Conservation (phyloP, 169 alveolate genomes). For the Cryptosporidium meleagridis region DNA sequence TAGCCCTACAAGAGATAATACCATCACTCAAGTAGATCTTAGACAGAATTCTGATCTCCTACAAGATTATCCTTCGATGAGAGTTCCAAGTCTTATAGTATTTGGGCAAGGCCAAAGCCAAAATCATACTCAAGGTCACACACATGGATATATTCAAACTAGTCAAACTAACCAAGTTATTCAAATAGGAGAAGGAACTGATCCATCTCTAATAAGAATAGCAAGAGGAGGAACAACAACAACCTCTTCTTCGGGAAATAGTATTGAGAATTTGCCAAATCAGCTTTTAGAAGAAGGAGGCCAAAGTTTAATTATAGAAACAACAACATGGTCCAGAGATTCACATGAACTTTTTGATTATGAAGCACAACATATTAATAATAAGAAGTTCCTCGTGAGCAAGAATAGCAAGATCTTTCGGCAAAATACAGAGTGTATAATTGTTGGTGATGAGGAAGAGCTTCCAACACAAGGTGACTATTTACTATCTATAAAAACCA, state of each 20-base stretch:
- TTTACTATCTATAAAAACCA: slow-evolving; percentile 48
- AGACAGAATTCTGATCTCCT: slow-evolving; percentile 9
- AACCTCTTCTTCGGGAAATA: slow-evolving; percentile 64
- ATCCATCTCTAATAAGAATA: slow-evolving; percentile 11
- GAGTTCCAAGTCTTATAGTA: not conserved
- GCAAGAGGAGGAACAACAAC: slow-evolving; percentile 59
- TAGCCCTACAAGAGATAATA: slow-evolving; percentile 4
- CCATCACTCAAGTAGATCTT: not conserved
- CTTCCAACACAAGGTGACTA: slow-evolving; percentile 70
- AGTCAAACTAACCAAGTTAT: not conserved
- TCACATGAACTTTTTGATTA: slow-evolving; percentile 95
- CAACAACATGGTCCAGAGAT: slow-evolving; percentile 95
- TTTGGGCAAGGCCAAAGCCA: not conserved
- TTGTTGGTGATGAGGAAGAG: slow-evolving; percentile 66
- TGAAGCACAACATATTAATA: slow-evolving; percentile 89
- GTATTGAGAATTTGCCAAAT: slow-evolving; percentile 37
- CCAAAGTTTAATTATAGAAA: slow-evolving; percentile 75
- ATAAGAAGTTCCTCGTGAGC: slow-evolving; percentile 78
- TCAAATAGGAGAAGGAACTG: not conserved
- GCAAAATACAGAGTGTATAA: slow-evolving; percentile 62
- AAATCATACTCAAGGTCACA: not conserved
- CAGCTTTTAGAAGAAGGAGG: slow-evolving; percentile 1
- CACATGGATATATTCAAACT: slow-evolving; percentile 3
- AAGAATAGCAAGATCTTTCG: slow-evolving; percentile 61
- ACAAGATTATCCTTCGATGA: not conserved